Evolutionary conservation across 192 early-diverging fungal genomes (phyloP), one percentile per base, ranked within the genome.

Genomic region (Paraglomus occultum): DNA sequence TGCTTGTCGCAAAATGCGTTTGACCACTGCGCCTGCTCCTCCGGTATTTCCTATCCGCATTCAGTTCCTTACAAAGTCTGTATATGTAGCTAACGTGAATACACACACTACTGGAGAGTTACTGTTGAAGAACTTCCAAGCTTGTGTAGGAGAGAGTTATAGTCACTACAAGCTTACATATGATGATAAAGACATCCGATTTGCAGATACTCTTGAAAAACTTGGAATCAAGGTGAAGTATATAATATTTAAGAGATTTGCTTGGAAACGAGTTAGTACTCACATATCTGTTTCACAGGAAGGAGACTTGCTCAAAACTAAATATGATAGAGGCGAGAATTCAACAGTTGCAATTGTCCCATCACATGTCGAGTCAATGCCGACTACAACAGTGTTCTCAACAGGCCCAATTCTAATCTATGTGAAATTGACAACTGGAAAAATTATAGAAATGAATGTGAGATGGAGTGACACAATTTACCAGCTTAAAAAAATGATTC

Each of bases 401-500:
- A 47, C 11, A 23, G 23, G 44, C n/a, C 38, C 61, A 48, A 63
- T 63, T 9, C 7, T 12, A 23, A 46, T 63, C 9, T 46, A 48
- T 8, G 1, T 63, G 9, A 22, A 48, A 48, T 31, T 14, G 0
- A 14, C 15, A 8, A 47, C 45, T 9, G 60, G 17, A 62, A 62
- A 62, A 62, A 47, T 45, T 8, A 22, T 18, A 46, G 10, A 12
- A 31, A 18, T 64, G 47, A 31, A 64, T 39, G 63, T 49, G 40
- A 6, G 38, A 17, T 20, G 8, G 46, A 64, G 63, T 51, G 63
- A 64, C 20, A 51, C 63, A 5, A 38, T 64, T 6, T 8, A 5
- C 6, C 46, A 47, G 10, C 8, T 66, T 66, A 66, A 66, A 51
- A 17, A 66, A 20, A 66, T n/a, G 15, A 66, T 66, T 5, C 50